These are phyloP conservation scores for Colletotrichum abscissum DNA, from an alignment of 2,329 filamentous ascomycete genomes.

Conservation along the genomic window DNA sequence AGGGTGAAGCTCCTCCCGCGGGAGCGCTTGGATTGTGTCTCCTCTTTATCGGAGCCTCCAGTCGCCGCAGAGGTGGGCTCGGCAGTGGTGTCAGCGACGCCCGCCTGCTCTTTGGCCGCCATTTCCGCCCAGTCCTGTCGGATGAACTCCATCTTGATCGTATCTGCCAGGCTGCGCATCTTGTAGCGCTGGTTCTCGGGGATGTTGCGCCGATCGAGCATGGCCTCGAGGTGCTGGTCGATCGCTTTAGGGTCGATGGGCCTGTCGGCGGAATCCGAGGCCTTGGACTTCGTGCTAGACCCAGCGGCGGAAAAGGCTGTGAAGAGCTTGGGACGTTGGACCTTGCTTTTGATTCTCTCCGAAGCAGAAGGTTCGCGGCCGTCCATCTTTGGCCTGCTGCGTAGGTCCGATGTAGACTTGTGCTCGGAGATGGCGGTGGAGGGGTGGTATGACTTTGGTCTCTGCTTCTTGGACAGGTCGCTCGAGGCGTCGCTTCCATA, in stretches of 20 bases:
- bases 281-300: conserved; percentile 51
- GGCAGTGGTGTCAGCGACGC: conserved; percentile 57
- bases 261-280: conserved; percentile 59
- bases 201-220: conserved; percentile 89
- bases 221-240: conserved; percentile 68
- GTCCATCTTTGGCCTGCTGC: conserved; percentile 1
- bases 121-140: conserved; percentile 85
- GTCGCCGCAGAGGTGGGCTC: conserved; percentile 43
- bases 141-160: conserved; percentile 96
- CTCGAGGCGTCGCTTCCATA: conserved; percentile 28
- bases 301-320: conserved; percentile 51
- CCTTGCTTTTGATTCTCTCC: conserved; percentile 47
- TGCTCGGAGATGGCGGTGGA: conserved; percentile 39
- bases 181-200: conserved; percentile 94
- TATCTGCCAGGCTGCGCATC: conserved; percentile 89
- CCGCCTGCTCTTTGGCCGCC: conserved; percentile 58
- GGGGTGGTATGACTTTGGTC: conserved; percentile 64
- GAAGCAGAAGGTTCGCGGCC: conserved; percentile 38
- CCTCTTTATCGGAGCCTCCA: conserved; percentile 52
- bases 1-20: conserved; percentile 85
- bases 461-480: conserved; percentile 47
- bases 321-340: conserved; percentile 53
- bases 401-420: conserved; percentile 38
- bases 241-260: conserved; percentile 66
- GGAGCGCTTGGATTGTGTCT: conserved; percentile 65